phyloP scores from a whole-genome alignment of 2,329 filamentous ascomycete species.

The Aspergillus aculeatinus region DNA sequence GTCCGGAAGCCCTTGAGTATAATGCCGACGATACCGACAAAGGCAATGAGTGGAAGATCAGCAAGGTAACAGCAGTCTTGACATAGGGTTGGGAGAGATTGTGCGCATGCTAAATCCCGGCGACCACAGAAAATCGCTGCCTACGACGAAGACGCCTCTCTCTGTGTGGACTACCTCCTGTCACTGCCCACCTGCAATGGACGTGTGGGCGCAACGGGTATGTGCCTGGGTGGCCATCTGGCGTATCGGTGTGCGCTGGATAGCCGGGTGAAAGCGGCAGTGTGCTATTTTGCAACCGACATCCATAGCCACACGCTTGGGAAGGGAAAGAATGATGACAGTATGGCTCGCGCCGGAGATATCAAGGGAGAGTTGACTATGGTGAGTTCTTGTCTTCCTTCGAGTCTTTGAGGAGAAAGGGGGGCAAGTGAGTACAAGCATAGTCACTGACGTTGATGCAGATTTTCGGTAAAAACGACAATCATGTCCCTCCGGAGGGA shows the following conservation, averaged over 20 bases:
- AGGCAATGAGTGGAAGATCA: conserved; percentile 83
- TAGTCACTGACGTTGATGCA: conserved; percentile 22
- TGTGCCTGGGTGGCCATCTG: conserved; percentile 92
- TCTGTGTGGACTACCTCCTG: conserved; percentile 68
- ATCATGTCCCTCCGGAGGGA: conserved; percentile 79
- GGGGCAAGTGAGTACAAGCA: conserved; percentile 56
- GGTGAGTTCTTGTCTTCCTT: conserved; percentile 39
- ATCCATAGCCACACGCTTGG: conserved; percentile 79
- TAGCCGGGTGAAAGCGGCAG: conserved; percentile 69
- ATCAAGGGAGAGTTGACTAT: conserved; percentile 79
- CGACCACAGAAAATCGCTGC: conserved; percentile 67
- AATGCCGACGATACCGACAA: conserved; percentile 83
- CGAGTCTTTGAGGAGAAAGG: neutral
- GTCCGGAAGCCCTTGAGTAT: conserved; percentile 79
- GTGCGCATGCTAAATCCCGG: neutral
- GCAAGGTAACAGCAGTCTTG: conserved; percentile 56
- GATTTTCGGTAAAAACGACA: conserved; percentile 90
- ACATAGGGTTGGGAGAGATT: neutral
- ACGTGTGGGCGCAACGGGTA: conserved; percentile 74
- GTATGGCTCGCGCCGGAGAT: conserved; percentile 58
- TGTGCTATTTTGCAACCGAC: conserved; percentile 92
- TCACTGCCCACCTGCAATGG: conserved; percentile 77
- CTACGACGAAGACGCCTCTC: conserved; percentile 76
- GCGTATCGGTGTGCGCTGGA: conserved; percentile 74
- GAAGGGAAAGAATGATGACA: conserved; percentile 63